phyloP scores from a whole-genome alignment of 768 basidiomycete genomes.

The Leccinum subtestaceum region DNA sequence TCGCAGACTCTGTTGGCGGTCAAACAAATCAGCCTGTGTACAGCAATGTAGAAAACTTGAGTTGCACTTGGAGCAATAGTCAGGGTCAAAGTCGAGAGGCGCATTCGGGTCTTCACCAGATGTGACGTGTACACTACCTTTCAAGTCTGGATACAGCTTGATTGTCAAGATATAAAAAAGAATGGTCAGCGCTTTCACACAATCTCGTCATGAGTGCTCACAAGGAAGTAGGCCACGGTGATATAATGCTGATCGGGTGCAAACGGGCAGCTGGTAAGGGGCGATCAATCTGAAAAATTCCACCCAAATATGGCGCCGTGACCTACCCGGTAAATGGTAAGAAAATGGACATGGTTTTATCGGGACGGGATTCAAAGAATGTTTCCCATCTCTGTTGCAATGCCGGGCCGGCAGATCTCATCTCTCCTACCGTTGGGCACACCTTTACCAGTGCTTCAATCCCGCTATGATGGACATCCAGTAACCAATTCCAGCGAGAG shows the following conservation, averaged over 20 bases:
- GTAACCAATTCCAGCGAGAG: not conserved
- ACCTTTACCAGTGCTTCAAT: constrained; percentile 54
- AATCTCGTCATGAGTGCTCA: constrained; percentile 12
- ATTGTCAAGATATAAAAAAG: not conserved
- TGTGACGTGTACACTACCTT: constrained; percentile 48
- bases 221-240: constrained; percentile 18
- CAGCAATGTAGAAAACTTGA: not conserved
- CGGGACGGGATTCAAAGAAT: not conserved
- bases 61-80: constrained; percentile 42
- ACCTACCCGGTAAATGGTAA: not conserved
- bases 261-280: not conserved
- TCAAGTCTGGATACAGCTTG: constrained; percentile 43
- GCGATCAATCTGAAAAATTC: not conserved
- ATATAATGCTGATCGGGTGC: not conserved
- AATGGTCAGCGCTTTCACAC: not conserved
- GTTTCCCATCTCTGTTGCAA: constrained; percentile 40
- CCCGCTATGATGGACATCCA: constrained; percentile 34
- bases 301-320: not conserved
- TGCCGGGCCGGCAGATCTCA: constrained; percentile 43
- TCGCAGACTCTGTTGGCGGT: constrained; percentile 32
- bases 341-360: not conserved
- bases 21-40: not conserved
- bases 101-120: constrained; percentile 41
- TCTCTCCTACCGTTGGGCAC: constrained; percentile 48
- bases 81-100: constrained; percentile 44